phyloP scores from a whole-genome alignment of 2,329 filamentous ascomycete species.

The Ceratocystis cacaofunesta region DNA sequence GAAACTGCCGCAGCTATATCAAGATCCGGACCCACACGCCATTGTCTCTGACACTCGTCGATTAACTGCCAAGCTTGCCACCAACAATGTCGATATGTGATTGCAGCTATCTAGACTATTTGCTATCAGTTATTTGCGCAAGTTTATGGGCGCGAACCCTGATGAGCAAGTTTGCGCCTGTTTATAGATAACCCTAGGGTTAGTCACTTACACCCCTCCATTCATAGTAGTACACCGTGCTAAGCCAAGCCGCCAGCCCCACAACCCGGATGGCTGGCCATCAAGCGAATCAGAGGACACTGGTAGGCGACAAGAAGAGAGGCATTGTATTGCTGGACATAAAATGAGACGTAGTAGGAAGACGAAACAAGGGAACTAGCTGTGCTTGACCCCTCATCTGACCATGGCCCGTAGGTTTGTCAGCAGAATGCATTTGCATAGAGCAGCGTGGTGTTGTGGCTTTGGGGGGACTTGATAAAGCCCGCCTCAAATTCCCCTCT shows the following conservation, averaged over 20 bases:
- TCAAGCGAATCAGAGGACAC: neutral
- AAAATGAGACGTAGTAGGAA: neutral
- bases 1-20: neutral
- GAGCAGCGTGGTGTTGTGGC: neutral
- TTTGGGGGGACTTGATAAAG: neutral
- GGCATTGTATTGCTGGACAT: neutral
- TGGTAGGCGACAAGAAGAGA: neutral
- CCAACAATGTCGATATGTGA: no score
- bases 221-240: neutral
- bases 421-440: conserved; percentile 2
- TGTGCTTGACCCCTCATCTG: neutral
- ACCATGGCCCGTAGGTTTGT: neutral
- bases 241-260: neutral
- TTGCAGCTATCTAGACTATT: neutral
- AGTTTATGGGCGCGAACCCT: conserved; percentile 15
- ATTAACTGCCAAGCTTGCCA: neutral
- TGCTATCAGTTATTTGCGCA: conserved; percentile 12
- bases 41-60: no score
- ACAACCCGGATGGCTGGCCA: conserved; percentile 10
- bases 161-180: conserved; percentile 20
- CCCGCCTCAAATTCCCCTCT: neutral
- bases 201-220: conserved; percentile 6
- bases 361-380: neutral
- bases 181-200: conserved; percentile 16
- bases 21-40: neutral